phyloP scores from a whole-genome alignment of 352 stramenopile species.

The Globisporangium nodosum region DNA sequence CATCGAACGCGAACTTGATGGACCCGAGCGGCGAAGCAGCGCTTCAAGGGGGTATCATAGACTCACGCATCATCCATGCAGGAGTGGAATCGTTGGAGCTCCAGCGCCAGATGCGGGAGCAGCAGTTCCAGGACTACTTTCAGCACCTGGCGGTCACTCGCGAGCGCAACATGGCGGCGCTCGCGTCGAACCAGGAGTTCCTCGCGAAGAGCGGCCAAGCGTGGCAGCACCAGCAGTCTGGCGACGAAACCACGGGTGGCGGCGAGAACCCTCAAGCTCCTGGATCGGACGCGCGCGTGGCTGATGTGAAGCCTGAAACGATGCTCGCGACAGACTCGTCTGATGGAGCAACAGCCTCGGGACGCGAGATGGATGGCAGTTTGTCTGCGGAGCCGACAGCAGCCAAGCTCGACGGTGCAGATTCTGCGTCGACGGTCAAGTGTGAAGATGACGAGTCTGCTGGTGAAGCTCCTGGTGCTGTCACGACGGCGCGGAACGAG shows the following conservation, averaged over 20 bases:
- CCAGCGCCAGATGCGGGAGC: conserved; percentile 34
- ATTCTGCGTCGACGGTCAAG: no score
- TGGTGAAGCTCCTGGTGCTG: no score
- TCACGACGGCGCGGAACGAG: no score
- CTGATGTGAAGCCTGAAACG: no score
- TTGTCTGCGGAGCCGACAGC: no score
- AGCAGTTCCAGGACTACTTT: conserved; percentile 53
- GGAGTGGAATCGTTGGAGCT: conserved; percentile 46
- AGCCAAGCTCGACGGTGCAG: no score
- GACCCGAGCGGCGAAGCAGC: conserved; percentile 15
- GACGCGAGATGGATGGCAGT: no score
- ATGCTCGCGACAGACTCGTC: no score
- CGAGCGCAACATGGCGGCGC: conserved; percentile 46
- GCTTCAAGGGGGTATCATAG: conserved; percentile 44
- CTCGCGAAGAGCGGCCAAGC: conserved; percentile 26
- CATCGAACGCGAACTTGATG: conserved; percentile 23
- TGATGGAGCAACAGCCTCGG: no score
- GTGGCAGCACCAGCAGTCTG: conserved; percentile 36
- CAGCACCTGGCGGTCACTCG: conserved; percentile 35
- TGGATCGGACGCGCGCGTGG: no score
- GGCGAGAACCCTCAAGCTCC: conserved; percentile 8
- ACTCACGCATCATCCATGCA: conserved; percentile 57
- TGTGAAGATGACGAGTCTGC: no score
- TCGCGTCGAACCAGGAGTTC: conserved; percentile 44
- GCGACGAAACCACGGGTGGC: conserved; percentile 4